A percentile compares a stretch with the other conserved stretches of the same genome.
These are phyloP conservation scores for Piromyces finnis DNA, from an alignment of 192 early-diverging fungal species.

Conservation along the genomic window DNA sequence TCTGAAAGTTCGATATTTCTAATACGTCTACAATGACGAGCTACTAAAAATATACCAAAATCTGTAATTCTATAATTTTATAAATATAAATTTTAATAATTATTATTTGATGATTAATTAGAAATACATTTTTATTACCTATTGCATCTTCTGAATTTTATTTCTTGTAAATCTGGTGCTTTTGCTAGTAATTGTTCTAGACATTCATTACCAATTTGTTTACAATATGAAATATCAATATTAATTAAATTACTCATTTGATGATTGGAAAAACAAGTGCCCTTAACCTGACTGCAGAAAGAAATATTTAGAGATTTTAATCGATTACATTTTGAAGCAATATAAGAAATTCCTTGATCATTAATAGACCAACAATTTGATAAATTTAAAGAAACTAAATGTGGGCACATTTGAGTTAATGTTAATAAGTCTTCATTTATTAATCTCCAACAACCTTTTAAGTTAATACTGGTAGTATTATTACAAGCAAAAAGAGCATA, in stretches of 20 bases:
- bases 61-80: slow-evolving; percentile 17
- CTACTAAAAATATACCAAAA: slow-evolving; percentile 22
- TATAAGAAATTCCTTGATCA: slow-evolving; percentile 15
- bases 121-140: background rate
- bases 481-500: slow-evolving; percentile 2
- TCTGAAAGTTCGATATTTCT: slow-evolving; percentile 12
- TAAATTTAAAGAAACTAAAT: slow-evolving; percentile 11
- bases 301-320: slow-evolving; percentile 16
- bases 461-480: slow-evolving; percentile 7
- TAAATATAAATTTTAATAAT: background rate
- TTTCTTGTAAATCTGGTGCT: slow-evolving; percentile 13
- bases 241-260: slow-evolving; percentile 9
- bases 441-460: slow-evolving; percentile 19
- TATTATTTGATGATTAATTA: no score
- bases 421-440: slow-evolving; percentile 12
- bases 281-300: slow-evolving; percentile 28
- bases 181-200: slow-evolving; percentile 19
- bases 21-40: slow-evolving; percentile 20
- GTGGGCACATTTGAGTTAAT: slow-evolving; percentile 15
- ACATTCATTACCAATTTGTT: slow-evolving; percentile 20
- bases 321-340: slow-evolving; percentile 6
- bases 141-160: slow-evolving; percentile 18
- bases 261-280: slow-evolving; percentile 18
- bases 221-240: slow-evolving; percentile 27
- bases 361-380: slow-evolving; percentile 35